A percentile compares a stretch with the other conserved stretches of the same genome.
phyloP scores from a whole-genome alignment of 2,329 filamentous ascomycete genomes.

The Colletotrichum horii region DNA sequence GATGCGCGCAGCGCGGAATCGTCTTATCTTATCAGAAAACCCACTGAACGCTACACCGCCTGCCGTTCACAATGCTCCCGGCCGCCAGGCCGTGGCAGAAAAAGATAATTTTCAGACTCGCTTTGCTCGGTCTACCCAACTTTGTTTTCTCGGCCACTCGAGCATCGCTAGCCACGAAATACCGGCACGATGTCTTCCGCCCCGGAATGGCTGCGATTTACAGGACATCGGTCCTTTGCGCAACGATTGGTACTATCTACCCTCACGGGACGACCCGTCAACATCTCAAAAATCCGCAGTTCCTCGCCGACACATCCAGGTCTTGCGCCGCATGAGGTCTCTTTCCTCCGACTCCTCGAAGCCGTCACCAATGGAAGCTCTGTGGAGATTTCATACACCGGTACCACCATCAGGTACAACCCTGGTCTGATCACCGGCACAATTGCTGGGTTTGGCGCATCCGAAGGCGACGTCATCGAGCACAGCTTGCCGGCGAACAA shows the following conservation, averaged over 20 bases:
- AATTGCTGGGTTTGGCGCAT: conserved; percentile 75
- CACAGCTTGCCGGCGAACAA: conserved; percentile 81
- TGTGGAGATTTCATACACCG: conserved; percentile 95
- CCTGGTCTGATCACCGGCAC: conserved; percentile 92
- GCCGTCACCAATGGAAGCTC: conserved; percentile 92
- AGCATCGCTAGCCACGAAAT: conserved; percentile 1
- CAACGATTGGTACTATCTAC: conserved; percentile 89
- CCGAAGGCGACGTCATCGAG: conserved; percentile 74
- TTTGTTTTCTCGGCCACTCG: background rate
- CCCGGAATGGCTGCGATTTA: conserved; percentile 74
- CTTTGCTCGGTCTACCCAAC: background rate
- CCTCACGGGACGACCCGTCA: conserved; percentile 85
- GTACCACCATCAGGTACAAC: conserved; percentile 89
- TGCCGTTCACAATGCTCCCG: conserved; percentile 20
- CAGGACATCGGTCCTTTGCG: conserved; percentile 81
- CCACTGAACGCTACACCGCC: conserved; percentile 30
- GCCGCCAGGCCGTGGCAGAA: conserved; percentile 36
- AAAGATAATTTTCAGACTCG: conserved; percentile 34
- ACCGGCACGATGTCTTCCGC: conserved; percentile 43
- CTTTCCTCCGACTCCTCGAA: conserved; percentile 93
- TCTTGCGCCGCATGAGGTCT: conserved; percentile 90
- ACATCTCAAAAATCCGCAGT: conserved; percentile 92
- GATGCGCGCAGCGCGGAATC: background rate
- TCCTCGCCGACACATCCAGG: conserved; percentile 86
- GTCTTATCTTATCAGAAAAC: conserved; percentile 21